Base-by-base conservation (phyloP, 2,329 filamentous ascomycete genomes). In the Exophiala sideris region DNA sequence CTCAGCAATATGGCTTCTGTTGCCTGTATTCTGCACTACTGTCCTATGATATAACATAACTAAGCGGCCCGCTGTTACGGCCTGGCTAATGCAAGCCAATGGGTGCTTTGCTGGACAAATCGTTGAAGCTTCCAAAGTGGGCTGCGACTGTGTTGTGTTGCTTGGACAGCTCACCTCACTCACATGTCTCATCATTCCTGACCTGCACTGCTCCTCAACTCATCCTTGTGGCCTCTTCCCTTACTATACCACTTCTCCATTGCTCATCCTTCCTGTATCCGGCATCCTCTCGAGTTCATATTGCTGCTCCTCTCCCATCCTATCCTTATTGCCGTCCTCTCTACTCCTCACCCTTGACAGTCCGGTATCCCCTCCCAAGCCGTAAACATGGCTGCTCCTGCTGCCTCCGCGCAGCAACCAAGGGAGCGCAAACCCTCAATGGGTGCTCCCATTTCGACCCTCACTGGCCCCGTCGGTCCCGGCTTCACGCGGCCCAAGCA, bases 401-500 rank as follows among this genome's bases (percentile, higher is more conserved):
- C 57, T 39, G 53, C 44, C 29, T 45, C 50, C n/a, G 16, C 64
- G 38, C 67, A 70, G 10, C 56, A 71, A n/a, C 73, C 75, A 38
- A 82, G 89, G 62, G 85, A 96, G 79, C 86, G 91, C 64, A 88
- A 83, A 63, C 90, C 88, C 54, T 95, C 90, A 16, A 86, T 82
- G 54, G 84, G 87, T 62, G 89, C 89, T 64, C 91, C 91, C 44
- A 86, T 96, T 64, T 83, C 88, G 61, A 90, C 96, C 69, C 86
- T 97, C 59, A 81, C 89, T 71, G 91, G 91, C 61, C 86, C 89
- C 14, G 84, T 96, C 53, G 87, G 87, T n/a, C 90, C 91, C 38
- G 86, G 86, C 39, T 92, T 95, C 69, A 86, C 74, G 84, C 82
- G 94, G 57, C 94, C 94, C 42, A 99, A 97, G 77, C 94, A 99